Conservation (phyloP, 1,284 basidiomycete species). For the Fomes fomentarius region DNA sequence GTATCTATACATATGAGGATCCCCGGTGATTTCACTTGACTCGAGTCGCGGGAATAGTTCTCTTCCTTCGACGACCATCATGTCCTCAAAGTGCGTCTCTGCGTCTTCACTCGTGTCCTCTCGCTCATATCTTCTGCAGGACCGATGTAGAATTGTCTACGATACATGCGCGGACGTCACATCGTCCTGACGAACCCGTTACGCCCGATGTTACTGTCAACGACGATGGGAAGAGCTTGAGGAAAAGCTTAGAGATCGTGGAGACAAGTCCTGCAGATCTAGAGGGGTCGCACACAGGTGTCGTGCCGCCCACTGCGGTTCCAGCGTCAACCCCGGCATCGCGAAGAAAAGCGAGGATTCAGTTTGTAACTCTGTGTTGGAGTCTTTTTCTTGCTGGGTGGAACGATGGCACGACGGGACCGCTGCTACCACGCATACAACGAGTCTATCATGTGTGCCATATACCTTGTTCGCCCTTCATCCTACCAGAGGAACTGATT, state of each 20-base stretch:
- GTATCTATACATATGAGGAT: too few species aligned
- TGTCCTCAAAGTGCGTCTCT: not conserved
- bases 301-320: conserved; percentile 4
- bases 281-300: conserved; percentile 5
- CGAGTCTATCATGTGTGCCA: conserved; percentile 48
- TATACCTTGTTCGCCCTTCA: not conserved
- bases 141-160: conserved; percentile 17
- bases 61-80: not conserved
- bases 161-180: conserved; percentile 18
- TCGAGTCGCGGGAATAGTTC: not conserved
- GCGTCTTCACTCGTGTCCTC: not conserved
- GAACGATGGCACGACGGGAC: conserved; percentile 66
- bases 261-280: not conserved
- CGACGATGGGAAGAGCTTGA: conserved; percentile 8
- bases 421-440: conserved; percentile 60
- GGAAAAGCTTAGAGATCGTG: conserved; percentile 9
- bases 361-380: conserved; percentile 45
- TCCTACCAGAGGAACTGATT: not conserved
- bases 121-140: not conserved
- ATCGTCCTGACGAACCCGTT: conserved; percentile 11
- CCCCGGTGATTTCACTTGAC: not conserved
- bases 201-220: not conserved
- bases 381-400: conserved; percentile 54
- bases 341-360: conserved; percentile 32
- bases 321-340: conserved; percentile 12